phyloP scores from a whole-genome alignment of 2,329 filamentous ascomycete species.

The Diatrype stigma region DNA sequence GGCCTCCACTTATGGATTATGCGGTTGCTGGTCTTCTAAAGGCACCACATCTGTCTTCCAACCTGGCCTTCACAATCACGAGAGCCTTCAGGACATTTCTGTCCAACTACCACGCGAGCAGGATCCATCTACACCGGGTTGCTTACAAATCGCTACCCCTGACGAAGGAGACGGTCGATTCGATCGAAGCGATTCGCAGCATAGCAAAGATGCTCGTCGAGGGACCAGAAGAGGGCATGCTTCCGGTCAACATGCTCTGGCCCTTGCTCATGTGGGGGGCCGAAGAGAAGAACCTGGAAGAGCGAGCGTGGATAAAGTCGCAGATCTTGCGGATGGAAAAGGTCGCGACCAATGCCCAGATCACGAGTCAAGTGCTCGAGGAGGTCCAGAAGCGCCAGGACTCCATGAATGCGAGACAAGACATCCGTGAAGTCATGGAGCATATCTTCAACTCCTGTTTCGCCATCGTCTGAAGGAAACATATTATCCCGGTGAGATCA shows the following conservation, averaged over 20 bases:
- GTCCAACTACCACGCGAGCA: constrained; percentile 53
- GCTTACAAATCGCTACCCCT: constrained; percentile 51
- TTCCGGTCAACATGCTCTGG: constrained; percentile 56
- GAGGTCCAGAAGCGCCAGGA: constrained; percentile 43
- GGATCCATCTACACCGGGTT: constrained; percentile 53
- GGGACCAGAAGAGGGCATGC: constrained; percentile 36
- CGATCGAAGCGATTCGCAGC: constrained; percentile 44
- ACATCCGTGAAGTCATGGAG: constrained; percentile 43
- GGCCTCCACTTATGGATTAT: constrained; percentile 52
- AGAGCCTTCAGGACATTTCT: constrained; percentile 52
- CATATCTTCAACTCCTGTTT: constrained; percentile 48
- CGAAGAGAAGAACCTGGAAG: constrained; percentile 46
- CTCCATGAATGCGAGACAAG: constrained; percentile 33
- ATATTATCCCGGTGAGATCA: too few species aligned
- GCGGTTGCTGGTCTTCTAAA: constrained; percentile 48
- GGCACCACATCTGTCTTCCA: constrained; percentile 42
- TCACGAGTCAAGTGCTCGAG: constrained; percentile 41
- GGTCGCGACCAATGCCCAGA: constrained; percentile 39
- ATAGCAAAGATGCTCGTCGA: constrained; percentile 42
- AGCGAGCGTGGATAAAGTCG: constrained; percentile 46
- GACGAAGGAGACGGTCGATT: constrained; percentile 44
- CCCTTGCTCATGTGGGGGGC: constrained; percentile 52
- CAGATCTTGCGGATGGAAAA: constrained; percentile 45
- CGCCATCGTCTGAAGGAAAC: constrained; percentile 48
- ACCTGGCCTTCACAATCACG: constrained; percentile 46